Evolutionary conservation across 2,329 filamentous ascomycete genomes (phyloP), one percentile per base, ranked within the genome.

Genomic region (Hortaea werneckii): DNA sequence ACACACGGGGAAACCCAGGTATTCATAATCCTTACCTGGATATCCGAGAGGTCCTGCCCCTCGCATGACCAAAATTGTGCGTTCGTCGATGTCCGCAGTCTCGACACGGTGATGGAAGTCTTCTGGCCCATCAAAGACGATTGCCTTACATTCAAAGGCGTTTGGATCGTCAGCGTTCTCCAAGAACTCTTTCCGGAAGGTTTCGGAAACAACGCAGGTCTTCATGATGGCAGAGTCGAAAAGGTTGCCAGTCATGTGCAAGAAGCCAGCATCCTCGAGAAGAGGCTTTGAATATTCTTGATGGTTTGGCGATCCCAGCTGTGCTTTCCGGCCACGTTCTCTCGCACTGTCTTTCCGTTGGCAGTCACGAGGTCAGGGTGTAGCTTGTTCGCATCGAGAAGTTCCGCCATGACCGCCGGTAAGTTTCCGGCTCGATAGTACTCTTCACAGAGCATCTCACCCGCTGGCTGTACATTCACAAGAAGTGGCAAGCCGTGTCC

Each of bases 381-480:
- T 9, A 77, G 56, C 48, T 70, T 71, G 1, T 68, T 67, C 8
- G 68, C 68, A 27, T 71, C 70, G 5, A 76, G 59, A 12, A 78
- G 62, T 52, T 77, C 74, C 1, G 73, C 73, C 65, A 77, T 70
- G 35, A 78, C 65, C 6, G 75, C 72, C 0, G 70, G 74, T 2
- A 77, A 61, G 4, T 74, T 74, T 4, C 75, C 74, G 5, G 74
- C 73, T 20, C 72, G 70, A 58, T 70, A 72, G 50, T 75, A 77
- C 45, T 78, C 74, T 54, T 77, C 74, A 32, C 73, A 67, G 2
- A 77, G 63, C 47, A 71, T 69, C 48, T 76, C 69, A 4, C 75
- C 75, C 0, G 74, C 72, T 0, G 75, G 75, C 52, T 76, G 72
- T 63, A 78, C 70, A 48, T 78, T 77, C 11, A 77, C 61, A 26